Evolutionary conservation across 805 yeast genomes (phyloP).

Genomic region (Yarrowia deformans): DNA sequence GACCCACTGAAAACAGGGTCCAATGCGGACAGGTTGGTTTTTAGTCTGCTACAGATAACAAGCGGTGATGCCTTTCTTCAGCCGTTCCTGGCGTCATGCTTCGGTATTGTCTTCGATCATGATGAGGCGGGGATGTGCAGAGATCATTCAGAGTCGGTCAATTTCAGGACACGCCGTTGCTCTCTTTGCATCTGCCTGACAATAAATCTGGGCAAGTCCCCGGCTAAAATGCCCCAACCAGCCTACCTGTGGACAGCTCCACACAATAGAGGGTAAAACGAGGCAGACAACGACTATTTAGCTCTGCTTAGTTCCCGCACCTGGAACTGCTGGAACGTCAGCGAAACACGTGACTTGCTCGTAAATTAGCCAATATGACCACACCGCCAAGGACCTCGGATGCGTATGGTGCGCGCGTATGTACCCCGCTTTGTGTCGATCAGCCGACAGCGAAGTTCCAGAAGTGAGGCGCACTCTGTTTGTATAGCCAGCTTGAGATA

Average conservation of each 20-base stretch:
- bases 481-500: background rate
- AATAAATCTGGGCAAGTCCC: too few species aligned
- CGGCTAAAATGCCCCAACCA: too few species aligned
- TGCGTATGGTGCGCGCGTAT: conserved; percentile 11
- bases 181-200: too few species aligned
- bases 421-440: conserved; percentile 31
- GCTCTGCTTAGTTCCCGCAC: too few species aligned
- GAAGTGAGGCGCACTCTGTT: conserved; percentile 4
- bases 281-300: too few species aligned
- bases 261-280: too few species aligned
- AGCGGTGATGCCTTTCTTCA: background rate
- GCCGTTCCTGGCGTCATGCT: background rate
- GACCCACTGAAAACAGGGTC: conserved; percentile 11
- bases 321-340: too few species aligned
- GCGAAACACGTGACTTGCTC: conserved; percentile 21
- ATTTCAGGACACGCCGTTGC: too few species aligned
- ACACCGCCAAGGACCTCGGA: conserved; percentile 29
- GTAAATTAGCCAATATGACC: conserved; percentile 8
- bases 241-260: too few species aligned
- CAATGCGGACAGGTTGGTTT: conserved; percentile 1
- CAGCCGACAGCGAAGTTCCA: conserved; percentile 28
- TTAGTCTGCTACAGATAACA: background rate
- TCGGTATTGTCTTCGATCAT: too few species aligned
- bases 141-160: too few species aligned
- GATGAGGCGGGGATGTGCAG: too few species aligned